Conservation (phyloP, 192 early-diverging fungal genomes). For the Rhizophagus clarus region DNA sequence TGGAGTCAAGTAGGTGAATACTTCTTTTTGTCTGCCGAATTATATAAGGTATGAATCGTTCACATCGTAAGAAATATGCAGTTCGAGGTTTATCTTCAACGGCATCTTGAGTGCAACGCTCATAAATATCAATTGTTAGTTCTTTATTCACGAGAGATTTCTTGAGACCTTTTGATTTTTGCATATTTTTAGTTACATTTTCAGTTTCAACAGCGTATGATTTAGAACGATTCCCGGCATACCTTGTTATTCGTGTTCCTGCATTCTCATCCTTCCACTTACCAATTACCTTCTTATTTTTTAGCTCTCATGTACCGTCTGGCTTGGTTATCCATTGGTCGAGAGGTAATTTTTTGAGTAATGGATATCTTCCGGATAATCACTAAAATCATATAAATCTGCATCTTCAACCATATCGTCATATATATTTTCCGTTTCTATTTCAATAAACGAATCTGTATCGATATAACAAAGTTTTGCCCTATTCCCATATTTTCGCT, state of each 20-base stretch:
- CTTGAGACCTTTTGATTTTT: too few species aligned
- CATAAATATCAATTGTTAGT: too few species aligned
- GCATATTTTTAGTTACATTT: too few species aligned
- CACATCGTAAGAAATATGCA: too few species aligned
- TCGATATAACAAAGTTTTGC: neutral
- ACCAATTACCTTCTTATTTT: too few species aligned
- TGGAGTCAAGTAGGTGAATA: slow-evolving; percentile 1
- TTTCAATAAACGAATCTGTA: neutral
- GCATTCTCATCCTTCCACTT: neutral
- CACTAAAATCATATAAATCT: neutral
- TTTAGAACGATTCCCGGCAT: neutral
- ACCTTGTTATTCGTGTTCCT: neutral
- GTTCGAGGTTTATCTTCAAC: too few species aligned
- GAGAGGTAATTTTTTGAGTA: neutral
- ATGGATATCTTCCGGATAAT: neutral
- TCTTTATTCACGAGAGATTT: too few species aligned
- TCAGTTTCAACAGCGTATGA: too few species aligned
- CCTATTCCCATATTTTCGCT: neutral
- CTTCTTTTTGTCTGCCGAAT: neutral
- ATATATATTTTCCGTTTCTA: neutral
- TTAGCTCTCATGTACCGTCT: neutral
- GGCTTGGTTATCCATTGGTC: too few species aligned
- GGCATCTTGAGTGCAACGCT: too few species aligned
- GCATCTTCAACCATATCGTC: neutral
- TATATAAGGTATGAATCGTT: too few species aligned